Base-by-base conservation (phyloP, 2,329 filamentous ascomycete genomes). In the Chaetoscypha palmicola region DNA sequence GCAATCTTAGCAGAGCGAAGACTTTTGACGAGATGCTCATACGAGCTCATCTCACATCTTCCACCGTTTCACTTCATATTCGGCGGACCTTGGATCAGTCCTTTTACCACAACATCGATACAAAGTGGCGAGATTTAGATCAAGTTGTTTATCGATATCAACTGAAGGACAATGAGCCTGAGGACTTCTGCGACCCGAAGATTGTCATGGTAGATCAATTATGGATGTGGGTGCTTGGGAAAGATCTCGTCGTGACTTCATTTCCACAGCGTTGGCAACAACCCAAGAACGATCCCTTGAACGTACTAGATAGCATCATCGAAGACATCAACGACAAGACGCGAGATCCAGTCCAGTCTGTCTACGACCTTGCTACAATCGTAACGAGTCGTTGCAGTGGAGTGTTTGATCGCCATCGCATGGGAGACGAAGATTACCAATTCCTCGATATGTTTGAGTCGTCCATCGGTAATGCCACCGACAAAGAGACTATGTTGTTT, bases 81-180 rank as follows among this genome's bases (percentile, higher is more conserved):
- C 61, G 71, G 1, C 55, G 71, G 0, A 73, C 70, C 0, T 57
- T 73, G 0, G 70, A 73, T 35, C 70, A 73, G 46, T 65, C 64
- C 0, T 71, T 69, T 45, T 66, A 66, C 32, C 65, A 64, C 60
- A 66, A 63, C 2, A 55, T 68, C 0, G 62, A 66, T n/a, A 71
- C 68, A 0, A 49, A 58, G 3, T 48, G 52, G 1, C 55, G 69
- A 3, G 70, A 73, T 35, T 39, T 51, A 31, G 57, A 59, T 45
- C 57, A 59, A 43, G 57, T 59, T 24, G 55, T 59, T 2, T 56
- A 53, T 37, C 54, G 57, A 3, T 57, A 57, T 39, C 54, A 57
- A 34, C 19, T 48, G 2, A 52, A 46, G 37, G 42, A 45, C 9
- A 44, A 43, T 30, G 44, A 41, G 20, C 26, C 41, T 9, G 43